Base-by-base conservation (phyloP, 352 stramenopile genomes). In the Phytophthora cryptogea region DNA sequence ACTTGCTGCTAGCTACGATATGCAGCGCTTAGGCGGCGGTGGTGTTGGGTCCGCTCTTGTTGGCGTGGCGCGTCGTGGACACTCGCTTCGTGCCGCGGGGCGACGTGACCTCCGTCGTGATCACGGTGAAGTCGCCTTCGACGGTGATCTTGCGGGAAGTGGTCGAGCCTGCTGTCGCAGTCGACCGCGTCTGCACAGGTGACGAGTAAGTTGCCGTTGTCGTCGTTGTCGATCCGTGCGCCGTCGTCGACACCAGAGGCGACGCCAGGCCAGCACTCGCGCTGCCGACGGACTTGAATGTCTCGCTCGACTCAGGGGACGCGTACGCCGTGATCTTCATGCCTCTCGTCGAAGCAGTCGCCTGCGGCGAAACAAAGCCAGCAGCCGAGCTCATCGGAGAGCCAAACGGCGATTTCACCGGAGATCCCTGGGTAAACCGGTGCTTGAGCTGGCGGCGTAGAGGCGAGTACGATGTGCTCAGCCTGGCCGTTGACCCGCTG, bases 381-480 rank as follows among this genome's bases (percentile, higher is more conserved):
- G 53, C 45, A 53, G 59, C 33, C 27, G 56, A 54, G 13, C 45
- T 43, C 33, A 43, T 46, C 16, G 53, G 54, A 1, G 59, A 69
- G 35, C 31, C 32, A 23, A 57, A 51, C 17, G 59, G 59, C 35
- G 60, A 70, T 16, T 40, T 64, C 6, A 16, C 11, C 11, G 61
- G 54, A 40, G 60, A 66, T 14, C 55, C 41, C 33, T 60, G 65
- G 9, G 47, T 23, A 28, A 66, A 70, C 1, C 62, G 54, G 40
- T 70, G 62, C 45, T 65, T 70, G 20, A 74, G 60, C 14, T 64
- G 59, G 42, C 66, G 60, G 9, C 60, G 59, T 0, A 63, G 45
- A 30, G 66, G 66, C 8, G 60, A 74, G 41, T 70, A 70, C 35
- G 66, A 59, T 11, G 62, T 67, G 30, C 66, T 70, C 30, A 74